Percentiles rank a stretch among this genome's conserved stretches.
Evolutionary conservation across 345 rosid species (phyloP).

Genomic region (Rhodamnia rubescens): DNA sequence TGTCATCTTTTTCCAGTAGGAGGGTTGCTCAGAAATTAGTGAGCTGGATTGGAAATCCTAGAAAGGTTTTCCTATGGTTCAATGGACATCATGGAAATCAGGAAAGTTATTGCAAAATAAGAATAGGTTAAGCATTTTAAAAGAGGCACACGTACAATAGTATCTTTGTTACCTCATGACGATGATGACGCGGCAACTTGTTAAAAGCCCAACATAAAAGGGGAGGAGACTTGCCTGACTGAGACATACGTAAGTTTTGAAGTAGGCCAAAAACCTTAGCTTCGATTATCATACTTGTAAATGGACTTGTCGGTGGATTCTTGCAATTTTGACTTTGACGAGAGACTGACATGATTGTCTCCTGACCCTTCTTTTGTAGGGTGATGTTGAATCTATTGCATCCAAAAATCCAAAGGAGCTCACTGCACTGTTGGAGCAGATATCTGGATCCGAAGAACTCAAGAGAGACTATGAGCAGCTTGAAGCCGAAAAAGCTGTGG

Average conservation of each 20-base stretch:
- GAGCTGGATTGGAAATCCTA: background rate
- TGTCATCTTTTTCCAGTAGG: background rate
- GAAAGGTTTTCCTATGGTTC: background rate
- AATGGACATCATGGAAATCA: background rate
- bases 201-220: background rate
- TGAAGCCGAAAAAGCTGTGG: conserved; percentile 66
- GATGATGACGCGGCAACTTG: background rate
- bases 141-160: background rate
- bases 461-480: conserved; percentile 82
- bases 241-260: background rate
- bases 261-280: background rate
- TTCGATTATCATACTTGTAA: background rate
- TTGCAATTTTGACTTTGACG: background rate
- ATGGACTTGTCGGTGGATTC: background rate
- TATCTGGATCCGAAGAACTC: conserved; percentile 92
- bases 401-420: conserved; percentile 93
- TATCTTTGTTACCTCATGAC: background rate
- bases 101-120: background rate
- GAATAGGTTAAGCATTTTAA: background rate
- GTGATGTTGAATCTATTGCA: conserved; percentile 98
- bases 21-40: background rate
- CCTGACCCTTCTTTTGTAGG: conserved; percentile 23
- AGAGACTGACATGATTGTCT: background rate
- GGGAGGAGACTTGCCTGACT: background rate
- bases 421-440: conserved; percentile 83